These are phyloP conservation scores for Leucaena leucocephala DNA, from an alignment of 306 rosid genomes.

Conservation along the genomic window DNA sequence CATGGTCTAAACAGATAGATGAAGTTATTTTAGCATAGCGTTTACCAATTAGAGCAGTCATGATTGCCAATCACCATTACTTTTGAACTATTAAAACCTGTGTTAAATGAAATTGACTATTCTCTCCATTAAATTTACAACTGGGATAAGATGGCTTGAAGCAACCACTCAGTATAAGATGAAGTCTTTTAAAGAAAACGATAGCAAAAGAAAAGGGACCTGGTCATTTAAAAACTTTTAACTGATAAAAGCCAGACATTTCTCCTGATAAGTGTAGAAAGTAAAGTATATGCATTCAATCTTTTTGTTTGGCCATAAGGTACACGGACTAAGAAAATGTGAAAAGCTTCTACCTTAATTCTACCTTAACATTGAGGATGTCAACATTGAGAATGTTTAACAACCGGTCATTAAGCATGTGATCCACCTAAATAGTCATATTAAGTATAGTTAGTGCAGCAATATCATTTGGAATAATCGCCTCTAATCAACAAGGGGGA, in stretches of 20 bases:
- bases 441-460: slow-evolving; percentile 35
- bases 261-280: slow-evolving; percentile 19
- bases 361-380: slow-evolving; percentile 78
- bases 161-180: not conserved
- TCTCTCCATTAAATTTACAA: not conserved
- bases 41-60: not conserved
- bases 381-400: slow-evolving; percentile 61
- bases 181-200: not conserved
- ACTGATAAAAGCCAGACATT: slow-evolving; percentile 1
- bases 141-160: slow-evolving; percentile 21
- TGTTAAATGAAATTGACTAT: not conserved
- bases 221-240: slow-evolving; percentile 16
- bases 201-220: slow-evolving; percentile 2
- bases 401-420: slow-evolving; percentile 64
- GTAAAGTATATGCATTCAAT: not conserved
- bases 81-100: not conserved
- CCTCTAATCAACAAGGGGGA: not conserved
- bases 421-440: slow-evolving; percentile 65
- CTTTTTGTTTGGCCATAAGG: not conserved
- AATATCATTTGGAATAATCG: slow-evolving; percentile 28
- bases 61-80: not conserved
- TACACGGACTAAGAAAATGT: not conserved
- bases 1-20: slow-evolving; percentile 23
- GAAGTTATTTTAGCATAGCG: slow-evolving; percentile 16
- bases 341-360: slow-evolving; percentile 59